Evolutionary conservation across 2,329 filamentous ascomycete genomes (phyloP), one percentile per base, ranked within the genome.

Genomic region (Lasiodiplodia gonubiensis): DNA sequence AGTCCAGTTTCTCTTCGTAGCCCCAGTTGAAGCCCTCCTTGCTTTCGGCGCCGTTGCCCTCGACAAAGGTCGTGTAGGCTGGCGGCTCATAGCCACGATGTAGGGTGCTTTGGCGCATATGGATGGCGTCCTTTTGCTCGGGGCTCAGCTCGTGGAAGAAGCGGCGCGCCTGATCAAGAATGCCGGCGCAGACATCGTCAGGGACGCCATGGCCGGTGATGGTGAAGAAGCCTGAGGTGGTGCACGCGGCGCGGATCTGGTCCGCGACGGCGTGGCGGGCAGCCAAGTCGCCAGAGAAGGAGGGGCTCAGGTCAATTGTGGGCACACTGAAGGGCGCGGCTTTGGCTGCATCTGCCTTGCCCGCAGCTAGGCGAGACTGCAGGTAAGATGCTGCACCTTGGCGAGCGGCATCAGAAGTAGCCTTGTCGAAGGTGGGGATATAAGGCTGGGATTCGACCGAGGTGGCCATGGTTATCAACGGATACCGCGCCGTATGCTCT

Each of bases 21-120:
- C 78, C 77, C 71, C 77, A 81, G 61, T 82, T 82, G 71, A 80
- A 82, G 2, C 75, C 78, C 64, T 81, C 78, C 67, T 82, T 81
- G 0, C 76, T 77, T 70, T 82, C 80, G 18, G 75, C 70, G 39
- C 77, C 77, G 14, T 79, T 78, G 14, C 79, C 80, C 27, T 57
- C 64, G 30, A 60, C 54, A 21, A 81, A 75, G 11, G 76, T 79
- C 0, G 79, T 80, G 64, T 76, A 80, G 53, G 79, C 77, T 35
- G 76, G 75, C 3, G 80, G 80, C 68, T 82, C 80, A 74, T 76
- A 82, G 0, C 80, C 80, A 39, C 80, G 74, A 39, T 80, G 77
- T 51, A 80, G 75, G 10, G 76, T 74, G 23, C 76, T 80, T 53
- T 79, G 70, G 67, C 76, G 77, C 49, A 81, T 74, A 67, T 82